Base-by-base conservation (phyloP, 2,329 filamentous ascomycete genomes). In the Seiridium unicorne region DNA sequence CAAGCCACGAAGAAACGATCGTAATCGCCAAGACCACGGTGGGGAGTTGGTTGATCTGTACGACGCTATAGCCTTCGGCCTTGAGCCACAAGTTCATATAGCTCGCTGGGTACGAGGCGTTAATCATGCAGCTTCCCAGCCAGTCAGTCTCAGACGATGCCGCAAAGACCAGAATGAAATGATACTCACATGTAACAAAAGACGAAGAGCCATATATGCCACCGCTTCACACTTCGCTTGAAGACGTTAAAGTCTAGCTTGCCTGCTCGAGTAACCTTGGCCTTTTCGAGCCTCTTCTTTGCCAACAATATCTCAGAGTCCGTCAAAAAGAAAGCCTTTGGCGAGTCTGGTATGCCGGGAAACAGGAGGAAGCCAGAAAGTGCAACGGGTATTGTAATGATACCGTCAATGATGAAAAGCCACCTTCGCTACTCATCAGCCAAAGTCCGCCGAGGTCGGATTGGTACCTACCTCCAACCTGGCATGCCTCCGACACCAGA, bases 81-180 rank as follows among this genome's bases (percentile, higher is more conserved):
- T 82, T 82, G 46, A 84, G 75, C 81, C 81, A 84, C 9, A 84
- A 74, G 36, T 76, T 81, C 80, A 84, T 83, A 59, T 83, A 82
- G 0, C 69, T 67, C 3, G 70, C 65, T 0, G 79, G 79, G 60
- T 83, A 83, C 0, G 72, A 73, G 0, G 76, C 76, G n/a, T 76
- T 72, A 49, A 77, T 77, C 74, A 79, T 78, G 67, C 72, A 78
- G 7, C 76, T 78, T 49, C 1, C 51, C 9, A n/a, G 8, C 40
- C 9, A 3, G n/a, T 9, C 6, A 32, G 18, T 18, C 11, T 31
- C 35, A 4, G 18, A 26, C 18, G 18, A 26, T 26, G 18, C 18
- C 18, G 18, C 18, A 1, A 26, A 2, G 18, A 26, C 18, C 18
- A 26, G 18, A 26, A 26, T 26, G 18, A 26, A 26, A 26, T 26